A percentile compares a stretch with the other conserved stretches of the same genome.
These are phyloP conservation scores for Termitomyces bulborhizus DNA, from an alignment of 768 basidiomycete species.

Conservation along the genomic window DNA sequence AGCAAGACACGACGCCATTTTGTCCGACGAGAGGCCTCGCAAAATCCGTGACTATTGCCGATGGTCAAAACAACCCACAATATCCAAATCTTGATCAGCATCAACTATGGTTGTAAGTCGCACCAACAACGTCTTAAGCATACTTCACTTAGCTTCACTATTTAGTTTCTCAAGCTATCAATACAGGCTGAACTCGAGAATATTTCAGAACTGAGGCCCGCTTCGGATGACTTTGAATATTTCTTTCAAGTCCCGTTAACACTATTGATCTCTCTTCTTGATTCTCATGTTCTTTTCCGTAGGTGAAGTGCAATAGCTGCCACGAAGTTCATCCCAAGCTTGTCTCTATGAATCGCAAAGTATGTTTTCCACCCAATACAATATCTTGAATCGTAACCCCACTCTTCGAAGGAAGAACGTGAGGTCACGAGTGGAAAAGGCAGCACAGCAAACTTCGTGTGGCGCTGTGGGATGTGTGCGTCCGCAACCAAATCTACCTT, in stretches of 20 bases:
- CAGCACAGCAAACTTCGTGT: slow-evolving; percentile 71
- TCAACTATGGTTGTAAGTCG: slow-evolving; percentile 47
- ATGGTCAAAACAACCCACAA: slow-evolving; percentile 5
- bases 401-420: slow-evolving; percentile 48
- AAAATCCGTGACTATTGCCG: slow-evolving; percentile 2
- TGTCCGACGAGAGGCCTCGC: background rate
- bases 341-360: slow-evolving; percentile 66
- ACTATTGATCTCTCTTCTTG: background rate
- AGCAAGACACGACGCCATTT: slow-evolving; percentile 17
- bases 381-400: background rate
- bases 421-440: slow-evolving; percentile 65
- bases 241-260: slow-evolving; percentile 62
- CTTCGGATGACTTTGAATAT: slow-evolving; percentile 66
- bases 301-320: slow-evolving; percentile 79
- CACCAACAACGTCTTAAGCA: background rate
- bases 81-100: slow-evolving; percentile 1
- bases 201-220: slow-evolving; percentile 63
- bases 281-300: slow-evolving; percentile 5
- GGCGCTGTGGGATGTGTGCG: slow-evolving; percentile 66
- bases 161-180: slow-evolving; percentile 55
- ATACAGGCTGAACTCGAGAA: slow-evolving; percentile 81
- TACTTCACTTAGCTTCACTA: background rate
- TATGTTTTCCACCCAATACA: slow-evolving; percentile 19
- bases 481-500: slow-evolving; percentile 1
- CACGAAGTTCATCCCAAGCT: slow-evolving; percentile 69